phyloP scores from a whole-genome alignment of 1,284 basidiomycete genomes.

The Trichosporon inkin region DNA sequence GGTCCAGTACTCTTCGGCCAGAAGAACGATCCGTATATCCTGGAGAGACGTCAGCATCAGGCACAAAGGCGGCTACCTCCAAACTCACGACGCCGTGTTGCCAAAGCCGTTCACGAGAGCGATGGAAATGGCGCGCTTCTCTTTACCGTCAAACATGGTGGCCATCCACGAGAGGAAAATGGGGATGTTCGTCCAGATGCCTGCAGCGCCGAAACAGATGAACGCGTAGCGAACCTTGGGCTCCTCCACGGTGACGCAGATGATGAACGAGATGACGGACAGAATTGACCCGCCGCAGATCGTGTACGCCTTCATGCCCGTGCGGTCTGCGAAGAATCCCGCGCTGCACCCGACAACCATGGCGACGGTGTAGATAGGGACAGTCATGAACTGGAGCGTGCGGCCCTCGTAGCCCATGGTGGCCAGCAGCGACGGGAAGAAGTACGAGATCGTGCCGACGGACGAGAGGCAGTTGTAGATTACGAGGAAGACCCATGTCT shows the following conservation, averaged over 20 bases:
- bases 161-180: slow-evolving; percentile 25
- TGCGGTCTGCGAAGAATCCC: slow-evolving; percentile 26
- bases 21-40: slow-evolving; percentile 28
- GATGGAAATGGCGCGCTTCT: slow-evolving; percentile 26
- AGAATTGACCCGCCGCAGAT: slow-evolving; percentile 20
- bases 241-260: slow-evolving; percentile 9
- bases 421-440: slow-evolving; percentile 32
- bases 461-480: slow-evolving; percentile 22
- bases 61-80: too few species aligned
- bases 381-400: slow-evolving; percentile 34
- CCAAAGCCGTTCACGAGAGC: slow-evolving; percentile 26
- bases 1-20: slow-evolving; percentile 25
- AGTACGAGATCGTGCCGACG: slow-evolving; percentile 36
- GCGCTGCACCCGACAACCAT: slow-evolving; percentile 20
- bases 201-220: slow-evolving; percentile 25
- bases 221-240: slow-evolving; percentile 26
- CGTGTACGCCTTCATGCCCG: slow-evolving; percentile 18
- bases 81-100: slow-evolving; percentile 18
- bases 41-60: not conserved
- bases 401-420: slow-evolving; percentile 32
- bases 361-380: slow-evolving; percentile 27
- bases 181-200: slow-evolving; percentile 27
- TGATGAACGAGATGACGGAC: slow-evolving; percentile 14
- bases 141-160: slow-evolving; percentile 22
- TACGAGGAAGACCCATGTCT: slow-evolving; percentile 29